phyloP scores from a whole-genome alignment of 176 grass and related monocot species.

The Triticum timopheevii region DNA sequence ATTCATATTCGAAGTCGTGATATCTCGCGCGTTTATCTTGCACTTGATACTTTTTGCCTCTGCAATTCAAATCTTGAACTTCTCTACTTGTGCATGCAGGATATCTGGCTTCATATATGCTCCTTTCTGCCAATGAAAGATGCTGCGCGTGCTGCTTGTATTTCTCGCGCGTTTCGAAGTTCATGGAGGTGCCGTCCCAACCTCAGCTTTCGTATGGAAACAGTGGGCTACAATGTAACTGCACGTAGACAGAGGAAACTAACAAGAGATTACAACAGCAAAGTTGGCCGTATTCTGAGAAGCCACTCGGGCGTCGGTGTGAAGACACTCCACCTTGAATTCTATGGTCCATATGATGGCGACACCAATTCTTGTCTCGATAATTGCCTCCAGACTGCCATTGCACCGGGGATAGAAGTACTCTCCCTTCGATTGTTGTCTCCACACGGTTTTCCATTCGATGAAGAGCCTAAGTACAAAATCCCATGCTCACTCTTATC shows the following conservation, averaged over 20 bases:
- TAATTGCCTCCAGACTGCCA: background rate
- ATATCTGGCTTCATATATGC: background rate
- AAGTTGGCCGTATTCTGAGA: background rate
- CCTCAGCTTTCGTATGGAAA: background rate
- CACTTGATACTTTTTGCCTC: background rate
- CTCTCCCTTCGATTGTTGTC: background rate
- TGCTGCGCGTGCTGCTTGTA: background rate
- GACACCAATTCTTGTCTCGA: background rate
- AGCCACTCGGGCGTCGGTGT: background rate
- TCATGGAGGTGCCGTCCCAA: background rate
- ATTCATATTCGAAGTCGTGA: too few species aligned
- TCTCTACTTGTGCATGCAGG: conserved; percentile 9
- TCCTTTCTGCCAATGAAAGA: background rate
- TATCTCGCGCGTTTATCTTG: background rate
- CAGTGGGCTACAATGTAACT: background rate
- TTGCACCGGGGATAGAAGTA: conserved; percentile 2
- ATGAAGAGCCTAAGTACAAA: background rate
- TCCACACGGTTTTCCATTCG: background rate
- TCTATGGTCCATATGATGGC: background rate
- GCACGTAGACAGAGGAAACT: background rate
- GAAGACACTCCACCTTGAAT: background rate
- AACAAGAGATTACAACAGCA: background rate
- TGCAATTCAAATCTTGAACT: background rate
- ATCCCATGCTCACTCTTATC: background rate
- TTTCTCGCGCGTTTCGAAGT: background rate